Percentiles rank a stretch among this genome's conserved stretches.
Conservation (phyloP, 805 yeast species). For the Zygosaccharomyces bisporus region DNA sequence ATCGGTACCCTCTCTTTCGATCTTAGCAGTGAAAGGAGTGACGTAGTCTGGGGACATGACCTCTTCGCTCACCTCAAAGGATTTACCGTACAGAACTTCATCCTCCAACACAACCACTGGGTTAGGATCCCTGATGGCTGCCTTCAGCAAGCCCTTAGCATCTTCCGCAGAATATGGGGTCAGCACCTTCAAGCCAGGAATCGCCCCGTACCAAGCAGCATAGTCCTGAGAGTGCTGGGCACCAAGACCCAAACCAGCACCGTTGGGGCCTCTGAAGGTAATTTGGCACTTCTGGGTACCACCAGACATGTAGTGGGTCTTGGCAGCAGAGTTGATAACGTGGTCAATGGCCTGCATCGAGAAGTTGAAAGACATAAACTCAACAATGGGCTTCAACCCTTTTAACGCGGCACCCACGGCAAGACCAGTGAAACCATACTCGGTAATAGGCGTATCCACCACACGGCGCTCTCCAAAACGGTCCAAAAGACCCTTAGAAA, state of each 20-base stretch:
- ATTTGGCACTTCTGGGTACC: conserved; percentile 97
- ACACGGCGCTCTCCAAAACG: conserved; percentile 92
- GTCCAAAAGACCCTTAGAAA: conserved; percentile 91
- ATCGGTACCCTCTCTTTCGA: conserved; percentile 91
- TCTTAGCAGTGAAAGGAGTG: conserved; percentile 89
- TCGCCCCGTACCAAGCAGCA: conserved; percentile 96
- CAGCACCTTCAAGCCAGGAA: conserved; percentile 96
- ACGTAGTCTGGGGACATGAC: conserved; percentile 83
- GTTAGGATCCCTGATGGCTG: conserved; percentile 97
- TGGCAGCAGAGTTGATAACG: conserved; percentile 97
- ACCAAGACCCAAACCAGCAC: conserved; percentile 99
- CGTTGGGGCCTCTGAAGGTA: conserved; percentile 98
- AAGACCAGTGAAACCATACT: conserved; percentile 96
- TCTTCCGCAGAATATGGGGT: conserved; percentile 96
- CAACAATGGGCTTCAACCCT: conserved; percentile 94
- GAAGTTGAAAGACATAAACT: conserved; percentile 98
- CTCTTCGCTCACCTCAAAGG: conserved; percentile 86
- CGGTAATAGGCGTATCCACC: conserved; percentile 96
- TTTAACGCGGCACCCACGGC: conserved; percentile 96
- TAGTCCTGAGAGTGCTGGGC: conserved; percentile 99
- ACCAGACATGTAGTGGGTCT: conserved; percentile 98
- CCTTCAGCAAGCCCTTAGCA: conserved; percentile 91
- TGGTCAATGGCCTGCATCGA: conserved; percentile 99
- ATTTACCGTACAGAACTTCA: conserved; percentile 90
- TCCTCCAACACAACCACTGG: conserved; percentile 95